Evolutionary conservation across 2,329 filamentous ascomycete genomes (phyloP).

Genomic region (Aspergillus sp.): DNA sequence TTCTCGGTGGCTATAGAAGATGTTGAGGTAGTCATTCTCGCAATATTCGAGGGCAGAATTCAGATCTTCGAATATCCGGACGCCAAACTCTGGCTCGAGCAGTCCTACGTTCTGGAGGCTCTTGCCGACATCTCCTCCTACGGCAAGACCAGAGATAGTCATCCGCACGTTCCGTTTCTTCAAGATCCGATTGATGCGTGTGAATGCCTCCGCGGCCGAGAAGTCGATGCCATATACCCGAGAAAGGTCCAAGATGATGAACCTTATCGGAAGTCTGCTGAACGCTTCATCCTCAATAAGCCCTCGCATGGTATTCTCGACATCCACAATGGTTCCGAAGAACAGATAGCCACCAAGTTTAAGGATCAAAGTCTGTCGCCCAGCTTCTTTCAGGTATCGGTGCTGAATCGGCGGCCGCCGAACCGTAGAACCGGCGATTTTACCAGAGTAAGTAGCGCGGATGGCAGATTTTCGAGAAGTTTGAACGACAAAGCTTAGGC

Average conservation of each 20-base stretch:
- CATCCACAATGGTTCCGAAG: conserved; percentile 94
- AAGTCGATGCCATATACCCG: conserved; percentile 94
- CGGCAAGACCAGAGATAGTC: conserved; percentile 77
- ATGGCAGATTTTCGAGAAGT: conserved; percentile 88
- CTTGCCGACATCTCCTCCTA: conserved; percentile 71
- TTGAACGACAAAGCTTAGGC: conserved; percentile 86
- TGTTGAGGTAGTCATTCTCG: conserved; percentile 88
- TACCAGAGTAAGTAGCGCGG: conserved; percentile 83
- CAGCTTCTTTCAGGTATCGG: conserved; percentile 80
- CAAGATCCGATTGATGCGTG: conserved; percentile 82
- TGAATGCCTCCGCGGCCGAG: conserved; percentile 93
- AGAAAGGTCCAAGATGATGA: conserved; percentile 82
- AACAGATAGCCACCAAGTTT: conserved; percentile 96
- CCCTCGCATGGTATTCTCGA: conserved; percentile 81
- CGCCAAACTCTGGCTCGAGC: conserved; percentile 69
- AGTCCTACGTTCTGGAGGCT: conserved; percentile 83
- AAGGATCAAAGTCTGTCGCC: conserved; percentile 83
- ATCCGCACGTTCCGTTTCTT: conserved; percentile 74
- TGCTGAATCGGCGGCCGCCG: conserved; percentile 86
- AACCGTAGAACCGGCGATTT: conserved; percentile 87
- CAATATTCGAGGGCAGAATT: conserved; percentile 93
- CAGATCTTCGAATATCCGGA: conserved; percentile 80
- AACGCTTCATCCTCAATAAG: conserved; percentile 84
- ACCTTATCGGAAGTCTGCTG: conserved; percentile 74
- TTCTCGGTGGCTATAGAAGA: conserved; percentile 71